Percentiles rank a stretch among this genome's conserved stretches.
Conservation (phyloP, 164 flowering plant genomes). For the Platanus orientalis region DNA sequence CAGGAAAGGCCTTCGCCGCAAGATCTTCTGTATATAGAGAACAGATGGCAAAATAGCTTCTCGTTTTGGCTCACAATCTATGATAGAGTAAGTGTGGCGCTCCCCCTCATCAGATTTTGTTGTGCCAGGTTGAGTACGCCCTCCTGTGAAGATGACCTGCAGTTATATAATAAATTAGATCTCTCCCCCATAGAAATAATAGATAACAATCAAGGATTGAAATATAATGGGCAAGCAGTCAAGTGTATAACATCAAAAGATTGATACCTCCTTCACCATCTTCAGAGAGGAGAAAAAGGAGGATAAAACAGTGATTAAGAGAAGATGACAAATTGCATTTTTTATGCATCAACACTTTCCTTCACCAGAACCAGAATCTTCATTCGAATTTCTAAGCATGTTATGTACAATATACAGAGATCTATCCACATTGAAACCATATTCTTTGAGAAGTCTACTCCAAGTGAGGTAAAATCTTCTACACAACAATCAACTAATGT, state of each 20-base stretch:
- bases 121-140: constrained; percentile 97
- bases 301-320: too few species aligned
- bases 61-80: constrained; percentile 80
- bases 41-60: constrained; percentile 90
- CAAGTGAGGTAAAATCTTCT: too few species aligned
- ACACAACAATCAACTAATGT: too few species aligned
- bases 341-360: too few species aligned
- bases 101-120: constrained; percentile 98
- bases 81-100: constrained; percentile 77
- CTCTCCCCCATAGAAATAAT: not conserved
- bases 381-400: too few species aligned
- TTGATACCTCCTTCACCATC: too few species aligned
- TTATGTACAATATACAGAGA: too few species aligned
- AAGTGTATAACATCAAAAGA: not conserved
- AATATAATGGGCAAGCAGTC: not conserved
- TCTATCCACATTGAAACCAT: too few species aligned
- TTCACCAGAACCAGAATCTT: too few species aligned
- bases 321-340: too few species aligned
- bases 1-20: constrained; percentile 86
- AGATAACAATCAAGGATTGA: not conserved
- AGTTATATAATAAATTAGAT: constrained; percentile 13
- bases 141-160: constrained; percentile 93
- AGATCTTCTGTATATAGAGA: constrained; percentile 81
- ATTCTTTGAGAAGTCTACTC: too few species aligned
- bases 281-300: too few species aligned